phyloP scores from a whole-genome alignment of 306 rosid genomes.

The Vicia sativa region DNA sequence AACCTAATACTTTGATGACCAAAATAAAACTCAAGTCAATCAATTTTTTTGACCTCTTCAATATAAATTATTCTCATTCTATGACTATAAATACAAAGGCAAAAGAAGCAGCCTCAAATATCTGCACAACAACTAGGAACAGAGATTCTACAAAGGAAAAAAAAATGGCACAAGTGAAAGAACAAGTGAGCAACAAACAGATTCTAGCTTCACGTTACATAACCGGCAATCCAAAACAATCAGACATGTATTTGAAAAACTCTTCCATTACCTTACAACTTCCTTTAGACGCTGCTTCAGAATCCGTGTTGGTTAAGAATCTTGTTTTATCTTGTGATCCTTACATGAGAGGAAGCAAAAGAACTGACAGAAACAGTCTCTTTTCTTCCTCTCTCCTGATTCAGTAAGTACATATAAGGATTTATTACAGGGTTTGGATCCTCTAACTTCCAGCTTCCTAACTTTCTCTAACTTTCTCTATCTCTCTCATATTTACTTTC shows the following conservation, averaged over 20 bases:
- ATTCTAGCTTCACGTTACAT: slow-evolving; percentile 41
- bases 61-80: background rate
- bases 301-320: slow-evolving; percentile 59
- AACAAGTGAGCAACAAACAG: slow-evolving; percentile 50
- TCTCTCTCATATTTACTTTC: too few relatives aligned
- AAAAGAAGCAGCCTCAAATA: slow-evolving; percentile 15
- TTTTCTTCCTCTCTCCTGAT: slow-evolving; percentile 47
- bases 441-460: too few relatives aligned
- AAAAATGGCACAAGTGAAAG: slow-evolving; percentile 40
- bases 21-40: background rate
- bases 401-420: slow-evolving; percentile 39
- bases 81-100: slow-evolving; percentile 14
- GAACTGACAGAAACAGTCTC: background rate
- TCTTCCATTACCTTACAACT: slow-evolving; percentile 43
- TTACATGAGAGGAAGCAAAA: slow-evolving; percentile 48
- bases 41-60: too few relatives aligned
- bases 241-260: slow-evolving; percentile 44
- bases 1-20: background rate
- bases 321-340: slow-evolving; percentile 75
- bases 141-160: slow-evolving; percentile 12
- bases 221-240: slow-evolving; percentile 46
- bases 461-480: too few relatives aligned
- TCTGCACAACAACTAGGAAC: slow-evolving; percentile 1
- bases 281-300: slow-evolving; percentile 39
- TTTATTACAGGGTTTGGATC: too few relatives aligned